These are phyloP conservation scores for Leccinum cinnamomeum DNA, from an alignment of 1,284 basidiomycete genomes.

Conservation along the genomic window DNA sequence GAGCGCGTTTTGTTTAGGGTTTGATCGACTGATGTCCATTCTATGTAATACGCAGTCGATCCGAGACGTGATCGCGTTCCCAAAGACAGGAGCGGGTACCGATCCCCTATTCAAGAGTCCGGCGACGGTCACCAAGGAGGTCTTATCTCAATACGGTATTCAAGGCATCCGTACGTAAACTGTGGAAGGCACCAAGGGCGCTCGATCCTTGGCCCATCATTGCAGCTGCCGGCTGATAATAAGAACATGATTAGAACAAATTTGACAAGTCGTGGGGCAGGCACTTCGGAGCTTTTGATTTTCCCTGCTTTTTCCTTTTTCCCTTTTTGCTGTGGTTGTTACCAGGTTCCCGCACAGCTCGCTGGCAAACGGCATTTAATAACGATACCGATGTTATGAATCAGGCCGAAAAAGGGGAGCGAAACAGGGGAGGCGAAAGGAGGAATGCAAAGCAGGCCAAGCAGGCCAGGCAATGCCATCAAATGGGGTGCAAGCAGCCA, in stretches of 20 bases:
- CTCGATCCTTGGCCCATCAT: conserved; percentile 6
- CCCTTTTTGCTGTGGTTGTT: background rate
- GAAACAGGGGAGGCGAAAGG: background rate
- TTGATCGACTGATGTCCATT: conserved; percentile 90
- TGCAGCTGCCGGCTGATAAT: conserved; percentile 5
- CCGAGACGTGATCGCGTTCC: conserved; percentile 95
- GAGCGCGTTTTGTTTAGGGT: conserved; percentile 51
- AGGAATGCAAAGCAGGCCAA: conserved; percentile 8
- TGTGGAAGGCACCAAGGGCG: conserved; percentile 2
- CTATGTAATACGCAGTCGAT: conserved; percentile 84
- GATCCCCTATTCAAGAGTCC: conserved; percentile 91
- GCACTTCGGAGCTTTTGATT: conserved; percentile 4
- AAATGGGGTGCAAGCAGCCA: background rate
- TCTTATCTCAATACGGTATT: conserved; percentile 66
- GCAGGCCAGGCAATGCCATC: conserved; percentile 1
- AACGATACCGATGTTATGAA: background rate
- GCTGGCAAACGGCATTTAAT: conserved; percentile 7
- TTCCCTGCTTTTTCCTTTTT: background rate
- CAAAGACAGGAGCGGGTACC: conserved; percentile 82
- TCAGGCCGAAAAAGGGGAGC: conserved; percentile 2
- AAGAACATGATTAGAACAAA: background rate
- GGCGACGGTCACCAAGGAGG: conserved; percentile 53
- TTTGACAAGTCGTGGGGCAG: conserved; percentile 4
- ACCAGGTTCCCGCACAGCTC: background rate
- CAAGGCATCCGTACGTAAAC: conserved; percentile 30